Conservation (phyloP, 2,329 filamentous ascomycete species). For the Blastomyces percursus region DNA sequence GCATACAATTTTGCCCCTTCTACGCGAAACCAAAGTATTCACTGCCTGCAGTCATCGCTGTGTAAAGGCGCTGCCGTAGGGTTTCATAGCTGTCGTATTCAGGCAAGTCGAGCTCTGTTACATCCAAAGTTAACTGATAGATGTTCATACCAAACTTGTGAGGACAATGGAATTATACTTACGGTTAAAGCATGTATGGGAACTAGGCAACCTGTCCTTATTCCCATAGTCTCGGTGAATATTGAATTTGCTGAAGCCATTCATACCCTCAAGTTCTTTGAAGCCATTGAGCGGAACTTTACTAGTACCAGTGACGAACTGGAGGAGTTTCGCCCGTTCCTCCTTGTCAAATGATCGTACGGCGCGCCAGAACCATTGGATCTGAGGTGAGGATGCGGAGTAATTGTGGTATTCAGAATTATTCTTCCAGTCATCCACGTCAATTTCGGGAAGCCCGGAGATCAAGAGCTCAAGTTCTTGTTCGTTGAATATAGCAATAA, state of each 20-base stretch:
- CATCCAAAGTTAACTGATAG: neutral
- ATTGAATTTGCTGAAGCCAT: slow-evolving; percentile 94
- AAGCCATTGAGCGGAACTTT: slow-evolving; percentile 98
- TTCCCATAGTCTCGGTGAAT: slow-evolving; percentile 96
- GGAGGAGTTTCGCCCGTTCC: slow-evolving; percentile 89
- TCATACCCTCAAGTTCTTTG: slow-evolving; percentile 99
- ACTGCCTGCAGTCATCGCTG: slow-evolving; percentile 93
- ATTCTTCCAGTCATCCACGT: slow-evolving; percentile 98
- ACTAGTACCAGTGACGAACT: slow-evolving; percentile 96
- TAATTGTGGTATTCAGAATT: slow-evolving; percentile 99
- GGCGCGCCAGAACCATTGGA: slow-evolving; percentile 99
- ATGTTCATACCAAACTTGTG: neutral
- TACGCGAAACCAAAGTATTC: slow-evolving; percentile 97
- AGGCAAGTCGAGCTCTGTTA: slow-evolving; percentile 82
- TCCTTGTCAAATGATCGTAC: slow-evolving; percentile 97
- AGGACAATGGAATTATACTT: slow-evolving; percentile 39
- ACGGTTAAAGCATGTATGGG: slow-evolving; percentile 99
- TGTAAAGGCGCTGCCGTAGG: slow-evolving; percentile 77
- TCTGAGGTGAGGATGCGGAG: slow-evolving; percentile 82
- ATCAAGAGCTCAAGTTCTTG: slow-evolving; percentile 95
- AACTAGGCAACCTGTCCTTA: slow-evolving; percentile 89
- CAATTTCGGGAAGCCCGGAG: slow-evolving; percentile 91
- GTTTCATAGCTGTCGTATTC: slow-evolving; percentile 96
- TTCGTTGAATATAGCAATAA: slow-evolving; percentile 97
- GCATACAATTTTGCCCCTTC: slow-evolving; percentile 15